phyloP scores from a whole-genome alignment of 2,329 filamentous ascomycete species.

The Penicillium brasilianum region DNA sequence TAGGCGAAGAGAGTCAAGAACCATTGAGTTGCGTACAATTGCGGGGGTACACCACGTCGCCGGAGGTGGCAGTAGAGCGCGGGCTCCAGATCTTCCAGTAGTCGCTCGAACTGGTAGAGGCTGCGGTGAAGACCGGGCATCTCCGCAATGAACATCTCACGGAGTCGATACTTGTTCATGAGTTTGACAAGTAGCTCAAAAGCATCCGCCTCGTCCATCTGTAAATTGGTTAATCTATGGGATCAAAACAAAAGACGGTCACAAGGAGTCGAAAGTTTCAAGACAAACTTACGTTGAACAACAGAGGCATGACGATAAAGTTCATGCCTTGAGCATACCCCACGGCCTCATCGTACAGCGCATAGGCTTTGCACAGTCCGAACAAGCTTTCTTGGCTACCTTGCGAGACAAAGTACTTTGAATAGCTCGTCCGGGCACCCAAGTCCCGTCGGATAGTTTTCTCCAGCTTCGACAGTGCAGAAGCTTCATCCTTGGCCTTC shows the following conservation, averaged over 20 bases:
- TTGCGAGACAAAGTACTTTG: conserved; percentile 89
- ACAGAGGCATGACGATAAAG: conserved; percentile 92
- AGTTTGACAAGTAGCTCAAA: conserved; percentile 90
- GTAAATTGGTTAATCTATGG: conserved; percentile 12
- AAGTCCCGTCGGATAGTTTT: conserved; percentile 90
- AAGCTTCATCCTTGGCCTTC: conserved; percentile 77
- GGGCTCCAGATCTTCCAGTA: conserved; percentile 92
- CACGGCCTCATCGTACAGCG: conserved; percentile 89
- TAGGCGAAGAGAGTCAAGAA: conserved; percentile 99
- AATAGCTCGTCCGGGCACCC: conserved; percentile 91
- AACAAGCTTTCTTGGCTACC: conserved; percentile 93
- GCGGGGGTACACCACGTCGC: conserved; percentile 82
- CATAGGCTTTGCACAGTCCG: conserved; percentile 96
- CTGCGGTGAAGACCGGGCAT: conserved; percentile 96
- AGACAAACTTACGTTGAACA: conserved; percentile 76
- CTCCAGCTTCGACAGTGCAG: conserved; percentile 78
- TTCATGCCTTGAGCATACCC: conserved; percentile 99
- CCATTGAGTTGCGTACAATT: conserved; percentile 98
- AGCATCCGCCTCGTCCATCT: conserved; percentile 97
- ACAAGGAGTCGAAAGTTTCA: not conserved
- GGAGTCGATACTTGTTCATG: conserved; percentile 95
- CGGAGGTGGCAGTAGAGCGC: conserved; percentile 93
- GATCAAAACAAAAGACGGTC: not conserved
- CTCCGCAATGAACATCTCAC: conserved; percentile 90
- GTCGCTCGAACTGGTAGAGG: conserved; percentile 90